Conservation (phyloP, 768 basidiomycete species). For the Chiua virens region DNA sequence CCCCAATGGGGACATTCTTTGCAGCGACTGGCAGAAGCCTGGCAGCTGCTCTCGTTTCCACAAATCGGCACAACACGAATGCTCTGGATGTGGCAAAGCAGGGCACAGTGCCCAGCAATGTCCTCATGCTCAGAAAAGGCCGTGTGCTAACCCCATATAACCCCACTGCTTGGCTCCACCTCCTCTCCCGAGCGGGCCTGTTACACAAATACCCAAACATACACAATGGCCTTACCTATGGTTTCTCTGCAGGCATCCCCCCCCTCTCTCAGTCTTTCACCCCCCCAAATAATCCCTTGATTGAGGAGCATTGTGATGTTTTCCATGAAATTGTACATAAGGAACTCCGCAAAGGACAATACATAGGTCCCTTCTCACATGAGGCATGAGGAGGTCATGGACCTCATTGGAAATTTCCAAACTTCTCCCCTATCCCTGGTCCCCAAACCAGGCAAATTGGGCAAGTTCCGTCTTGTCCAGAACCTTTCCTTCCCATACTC, state of each 20-base stretch:
- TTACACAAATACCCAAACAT: not conserved
- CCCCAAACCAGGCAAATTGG: constrained; percentile 22
- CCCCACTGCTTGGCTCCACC: not conserved
- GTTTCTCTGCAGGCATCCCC: not conserved
- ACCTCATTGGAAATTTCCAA: constrained; percentile 28
- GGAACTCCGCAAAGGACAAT: not conserved
- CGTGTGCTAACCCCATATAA: not conserved
- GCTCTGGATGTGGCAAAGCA: not conserved
- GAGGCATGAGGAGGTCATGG: constrained; percentile 6
- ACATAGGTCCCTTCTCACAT: constrained; percentile 7
- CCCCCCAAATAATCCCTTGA: not conserved
- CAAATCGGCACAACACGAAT: not conserved
- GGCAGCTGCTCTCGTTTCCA: not conserved
- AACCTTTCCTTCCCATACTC: constrained; percentile 28
- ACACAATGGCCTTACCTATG: not conserved
- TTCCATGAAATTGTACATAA: not conserved
- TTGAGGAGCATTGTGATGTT: not conserved
- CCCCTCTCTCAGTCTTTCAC: not conserved
- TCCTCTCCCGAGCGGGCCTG: no score
- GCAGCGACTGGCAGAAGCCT: not conserved
- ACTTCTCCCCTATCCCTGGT: not conserved
- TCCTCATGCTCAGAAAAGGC: not conserved
- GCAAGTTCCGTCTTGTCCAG: constrained; percentile 27
- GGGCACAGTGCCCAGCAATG: not conserved
- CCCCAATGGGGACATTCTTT: fast-evolving